Conservation (phyloP, 371 early-diverging fungal genomes). For the Rhizopus arrhizus region DNA sequence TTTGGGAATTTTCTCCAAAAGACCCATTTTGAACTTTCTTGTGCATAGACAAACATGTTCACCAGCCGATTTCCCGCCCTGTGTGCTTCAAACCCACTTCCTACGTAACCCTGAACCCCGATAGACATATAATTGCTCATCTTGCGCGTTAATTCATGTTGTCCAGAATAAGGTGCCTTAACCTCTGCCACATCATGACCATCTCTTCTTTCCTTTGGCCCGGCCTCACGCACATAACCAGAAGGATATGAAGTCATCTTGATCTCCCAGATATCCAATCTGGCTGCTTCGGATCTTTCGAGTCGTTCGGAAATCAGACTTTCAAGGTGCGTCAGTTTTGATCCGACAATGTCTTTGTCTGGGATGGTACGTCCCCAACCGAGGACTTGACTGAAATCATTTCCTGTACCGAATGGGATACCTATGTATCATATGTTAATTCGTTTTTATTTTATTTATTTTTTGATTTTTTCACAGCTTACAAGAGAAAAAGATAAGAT, state of each 20-base stretch:
- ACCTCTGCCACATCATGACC: conserved; percentile 30
- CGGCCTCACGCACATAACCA: conserved; percentile 52
- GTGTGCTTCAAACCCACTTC: conserved; percentile 63
- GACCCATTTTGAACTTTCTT: conserved; percentile 62
- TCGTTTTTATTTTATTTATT: neutral
- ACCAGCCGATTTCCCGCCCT: conserved; percentile 53
- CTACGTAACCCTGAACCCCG: conserved; percentile 69
- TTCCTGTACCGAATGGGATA: conserved; percentile 71
- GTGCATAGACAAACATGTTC: conserved; percentile 59
- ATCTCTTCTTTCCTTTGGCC: conserved; percentile 35
- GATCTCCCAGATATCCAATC: conserved; percentile 67
- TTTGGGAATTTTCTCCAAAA: conserved; percentile 58
- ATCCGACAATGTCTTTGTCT: conserved; percentile 52
- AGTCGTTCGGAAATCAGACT: conserved; percentile 50
- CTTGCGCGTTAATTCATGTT: conserved; percentile 36
- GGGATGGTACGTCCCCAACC: conserved; percentile 67
- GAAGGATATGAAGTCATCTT: conserved; percentile 46
- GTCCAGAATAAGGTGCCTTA: conserved; percentile 4
- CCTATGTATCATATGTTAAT: conserved; percentile 18
- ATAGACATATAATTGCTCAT: conserved; percentile 65
- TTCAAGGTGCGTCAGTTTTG: conserved; percentile 46
- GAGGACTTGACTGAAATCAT: conserved; percentile 65
- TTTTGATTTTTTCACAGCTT: conserved; percentile 7
- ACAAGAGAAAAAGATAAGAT: conserved; percentile 62
- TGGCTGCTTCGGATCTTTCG: conserved; percentile 56